These are phyloP conservation scores for Leccinum pellstonianum DNA, from an alignment of 768 basidiomycete genomes.

Conservation along the genomic window DNA sequence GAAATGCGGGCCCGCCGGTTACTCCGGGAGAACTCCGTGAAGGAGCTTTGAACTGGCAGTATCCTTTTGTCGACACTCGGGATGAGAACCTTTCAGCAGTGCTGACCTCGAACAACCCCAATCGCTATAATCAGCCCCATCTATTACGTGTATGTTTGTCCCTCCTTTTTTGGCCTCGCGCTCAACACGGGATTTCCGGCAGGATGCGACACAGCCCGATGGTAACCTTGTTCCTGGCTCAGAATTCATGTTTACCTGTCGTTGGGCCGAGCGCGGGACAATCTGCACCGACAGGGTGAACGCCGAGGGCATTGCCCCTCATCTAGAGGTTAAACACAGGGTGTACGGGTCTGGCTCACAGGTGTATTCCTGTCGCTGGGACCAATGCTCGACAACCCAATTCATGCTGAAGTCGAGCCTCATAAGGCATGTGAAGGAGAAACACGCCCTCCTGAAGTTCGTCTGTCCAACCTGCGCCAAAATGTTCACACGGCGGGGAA, in stretches of 20 bases:
- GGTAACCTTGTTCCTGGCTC: not conserved
- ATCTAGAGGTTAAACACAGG: constrained; percentile 1
- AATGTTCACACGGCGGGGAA: constrained; percentile 4
- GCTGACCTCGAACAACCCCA: not conserved
- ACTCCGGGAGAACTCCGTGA: not conserved
- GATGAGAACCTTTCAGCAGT: not conserved
- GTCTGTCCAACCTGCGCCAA: constrained; percentile 5
- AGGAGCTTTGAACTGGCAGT: not conserved
- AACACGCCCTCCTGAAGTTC: not conserved
- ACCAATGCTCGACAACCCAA: not conserved
- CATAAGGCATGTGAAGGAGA: constrained; percentile 4
- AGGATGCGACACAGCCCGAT: constrained; percentile 7
- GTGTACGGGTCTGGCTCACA: not conserved
- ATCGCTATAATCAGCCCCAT: constrained; percentile 1
- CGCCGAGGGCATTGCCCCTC: not conserved
- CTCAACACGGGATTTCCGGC: not conserved
- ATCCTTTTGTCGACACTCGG: not conserved
- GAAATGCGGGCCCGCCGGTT: too few relatives aligned
- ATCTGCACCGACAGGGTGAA: constrained; percentile 5
- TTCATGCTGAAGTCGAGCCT: constrained; percentile 7
- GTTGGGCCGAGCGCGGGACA: not conserved
- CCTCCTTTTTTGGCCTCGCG: not conserved
- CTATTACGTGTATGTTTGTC: not conserved
- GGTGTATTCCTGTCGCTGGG: not conserved
- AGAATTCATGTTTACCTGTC: not conserved